Evolutionary conservation across 257 asterid species (phyloP).

Genomic region (Ligustrum vulgare): DNA sequence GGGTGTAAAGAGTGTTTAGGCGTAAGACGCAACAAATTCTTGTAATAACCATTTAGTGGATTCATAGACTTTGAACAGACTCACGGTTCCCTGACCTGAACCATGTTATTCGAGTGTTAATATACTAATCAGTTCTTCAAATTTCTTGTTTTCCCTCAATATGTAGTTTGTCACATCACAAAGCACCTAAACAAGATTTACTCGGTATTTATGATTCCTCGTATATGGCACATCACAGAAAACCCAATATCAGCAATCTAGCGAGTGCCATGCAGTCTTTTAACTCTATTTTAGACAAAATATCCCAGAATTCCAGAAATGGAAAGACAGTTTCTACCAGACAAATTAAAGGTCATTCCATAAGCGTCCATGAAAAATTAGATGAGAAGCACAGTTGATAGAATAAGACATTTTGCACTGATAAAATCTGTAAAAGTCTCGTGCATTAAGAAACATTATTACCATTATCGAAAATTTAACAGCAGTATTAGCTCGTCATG

Average conservation of each 20-base stretch:
- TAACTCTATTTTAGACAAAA: background rate
- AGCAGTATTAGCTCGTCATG: background rate
- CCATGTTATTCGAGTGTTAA: background rate
- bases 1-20: background rate
- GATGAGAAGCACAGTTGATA: background rate
- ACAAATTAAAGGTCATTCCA: too few species aligned
- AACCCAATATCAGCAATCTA: background rate
- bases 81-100: background rate
- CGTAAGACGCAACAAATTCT: background rate
- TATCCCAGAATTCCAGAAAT: too few species aligned
- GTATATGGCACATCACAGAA: background rate
- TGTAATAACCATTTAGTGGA: background rate
- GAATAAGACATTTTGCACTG: background rate
- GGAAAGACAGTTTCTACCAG: too few species aligned
- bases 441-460: background rate
- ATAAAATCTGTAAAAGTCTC: background rate
- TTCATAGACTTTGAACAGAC: background rate
- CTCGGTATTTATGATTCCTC: background rate
- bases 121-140: background rate
- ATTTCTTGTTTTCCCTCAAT: background rate
- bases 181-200: background rate
- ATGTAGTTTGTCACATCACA: background rate
- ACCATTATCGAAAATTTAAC: background rate
- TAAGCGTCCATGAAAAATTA: background rate
- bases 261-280: background rate